Conservation (phyloP, 2,329 filamentous ascomycete genomes). For the Pyricularia sp. region DNA sequence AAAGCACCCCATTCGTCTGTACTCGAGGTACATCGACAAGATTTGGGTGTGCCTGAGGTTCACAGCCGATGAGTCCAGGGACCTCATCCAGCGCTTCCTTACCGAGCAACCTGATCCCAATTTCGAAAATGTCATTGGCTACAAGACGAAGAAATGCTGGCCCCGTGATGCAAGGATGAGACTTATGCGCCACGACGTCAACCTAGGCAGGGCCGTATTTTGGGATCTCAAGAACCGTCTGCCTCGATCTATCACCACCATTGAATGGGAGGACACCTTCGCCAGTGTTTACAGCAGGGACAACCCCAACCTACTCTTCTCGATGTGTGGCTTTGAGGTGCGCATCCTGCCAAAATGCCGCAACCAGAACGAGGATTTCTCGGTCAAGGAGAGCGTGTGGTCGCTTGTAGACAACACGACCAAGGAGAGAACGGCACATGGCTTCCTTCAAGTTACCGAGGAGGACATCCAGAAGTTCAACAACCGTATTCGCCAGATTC, state of each 20-base stretch:
- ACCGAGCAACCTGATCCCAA: constrained; percentile 98
- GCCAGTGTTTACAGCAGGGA: constrained; percentile 95
- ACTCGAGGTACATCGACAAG: constrained; percentile 93
- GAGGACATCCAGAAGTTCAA: constrained; percentile 99
- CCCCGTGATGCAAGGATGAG: constrained; percentile 95
- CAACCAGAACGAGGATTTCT: constrained; percentile 92
- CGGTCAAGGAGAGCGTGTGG: constrained; percentile 97
- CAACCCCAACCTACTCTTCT: constrained; percentile 93
- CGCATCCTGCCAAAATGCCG: constrained; percentile 90
- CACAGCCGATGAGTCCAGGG: constrained; percentile 82
- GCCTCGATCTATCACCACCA: constrained; percentile 86
- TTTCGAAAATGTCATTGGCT: constrained; percentile 98
- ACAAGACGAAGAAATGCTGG: constrained; percentile 99
- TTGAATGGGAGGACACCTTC: constrained; percentile 99
- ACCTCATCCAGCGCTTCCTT: constrained; percentile 92
- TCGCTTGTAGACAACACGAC: constrained; percentile 91
- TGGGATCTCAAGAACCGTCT: constrained; percentile 98
- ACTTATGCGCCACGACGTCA: constrained; percentile 96
- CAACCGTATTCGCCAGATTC: constrained; percentile 92
- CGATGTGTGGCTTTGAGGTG: constrained; percentile 97
- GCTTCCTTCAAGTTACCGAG: constrained; percentile 94
- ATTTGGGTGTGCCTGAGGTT: constrained; percentile 98
- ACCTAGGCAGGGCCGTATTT: constrained; percentile 91
- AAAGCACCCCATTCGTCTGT: constrained; percentile 90
- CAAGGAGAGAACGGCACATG: constrained; percentile 93